Percentiles rank a stretch among this genome's conserved stretches.
Conservation (phyloP, 1,284 basidiomycete species). For the Taiwanofungus camphoratus region DNA sequence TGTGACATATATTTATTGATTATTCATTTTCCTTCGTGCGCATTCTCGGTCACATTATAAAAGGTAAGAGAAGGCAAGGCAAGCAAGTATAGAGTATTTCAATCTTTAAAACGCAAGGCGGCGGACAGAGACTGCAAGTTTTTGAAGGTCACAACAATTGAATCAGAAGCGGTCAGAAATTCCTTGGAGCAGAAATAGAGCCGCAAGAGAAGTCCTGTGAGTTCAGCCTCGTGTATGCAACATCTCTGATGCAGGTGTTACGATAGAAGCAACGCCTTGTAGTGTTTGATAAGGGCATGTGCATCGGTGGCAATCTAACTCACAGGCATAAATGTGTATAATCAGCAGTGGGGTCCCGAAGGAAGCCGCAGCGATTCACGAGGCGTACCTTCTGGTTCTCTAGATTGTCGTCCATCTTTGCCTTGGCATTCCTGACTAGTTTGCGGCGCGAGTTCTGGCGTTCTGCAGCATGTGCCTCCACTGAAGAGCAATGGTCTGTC, state of each 20-base stretch:
- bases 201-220: not conserved
- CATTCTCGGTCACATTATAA: too few species aligned
- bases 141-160: too few species aligned
- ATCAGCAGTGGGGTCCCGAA: not conserved
- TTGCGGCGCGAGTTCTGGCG: conserved; percentile 33
- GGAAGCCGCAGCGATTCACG: too few species aligned
- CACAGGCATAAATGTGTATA: conserved; percentile 5
- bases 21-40: too few species aligned
- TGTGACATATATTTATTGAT: not conserved
- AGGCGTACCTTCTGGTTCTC: conserved; percentile 38
- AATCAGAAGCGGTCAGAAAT: too few species aligned
- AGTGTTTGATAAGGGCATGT: conserved; percentile 37
- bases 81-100: too few species aligned
- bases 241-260: conserved; percentile 1
- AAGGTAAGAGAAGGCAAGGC: too few species aligned
- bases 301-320: conserved; percentile 37
- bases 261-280: conserved; percentile 35
- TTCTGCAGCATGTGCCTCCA: conserved; percentile 28
- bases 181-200: too few species aligned
- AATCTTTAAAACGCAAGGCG: too few species aligned
- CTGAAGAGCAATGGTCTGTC: conserved; percentile 17
- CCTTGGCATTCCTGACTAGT: conserved; percentile 32
- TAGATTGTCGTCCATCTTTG: conserved; percentile 33
- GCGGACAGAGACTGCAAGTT: too few species aligned
- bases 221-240: too few species aligned